A percentile compares a stretch with the other conserved stretches of the same genome.
Conservation (phyloP, 495 filamentous ascomycete species). For the Collariella sp. region DNA sequence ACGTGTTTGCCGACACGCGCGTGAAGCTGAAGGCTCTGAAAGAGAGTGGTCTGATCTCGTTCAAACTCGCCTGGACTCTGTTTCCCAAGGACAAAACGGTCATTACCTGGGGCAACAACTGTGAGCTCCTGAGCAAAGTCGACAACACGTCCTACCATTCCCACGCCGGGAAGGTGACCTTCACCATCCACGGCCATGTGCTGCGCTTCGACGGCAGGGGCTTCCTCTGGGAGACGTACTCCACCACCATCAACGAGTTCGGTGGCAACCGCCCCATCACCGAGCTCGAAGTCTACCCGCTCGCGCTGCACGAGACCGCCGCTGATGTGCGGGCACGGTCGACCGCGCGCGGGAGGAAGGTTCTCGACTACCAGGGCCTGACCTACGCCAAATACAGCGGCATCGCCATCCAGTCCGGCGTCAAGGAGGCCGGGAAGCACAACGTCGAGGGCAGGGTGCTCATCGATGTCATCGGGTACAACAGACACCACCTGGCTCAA, state of each 20-base stretch:
- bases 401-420: slow-evolving; percentile 19
- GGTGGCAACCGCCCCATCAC: slow-evolving; percentile 22
- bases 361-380: slow-evolving; percentile 31
- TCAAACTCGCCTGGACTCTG: slow-evolving; percentile 30
- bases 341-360: slow-evolving; percentile 20
- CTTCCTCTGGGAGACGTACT: slow-evolving; percentile 24
- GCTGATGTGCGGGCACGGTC: slow-evolving; percentile 19
- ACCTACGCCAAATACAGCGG: slow-evolving; percentile 27
- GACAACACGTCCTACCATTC: slow-evolving; percentile 15
- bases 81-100: slow-evolving; percentile 29
- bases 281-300: slow-evolving; percentile 27
- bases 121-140: slow-evolving; percentile 29
- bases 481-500: slow-evolving; percentile 28
- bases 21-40: slow-evolving; percentile 24
- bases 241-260: slow-evolving; percentile 18
- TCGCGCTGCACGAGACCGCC: slow-evolving; percentile 22
- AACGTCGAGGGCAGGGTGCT: slow-evolving; percentile 31
- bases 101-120: slow-evolving; percentile 23
- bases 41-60: slow-evolving; percentile 23
- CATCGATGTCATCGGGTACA: slow-evolving; percentile 32
- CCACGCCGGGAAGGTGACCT: neutral
- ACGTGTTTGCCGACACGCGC: slow-evolving; percentile 29
- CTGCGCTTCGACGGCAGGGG: slow-evolving; percentile 25
- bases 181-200: slow-evolving; percentile 19
- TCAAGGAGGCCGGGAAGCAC: slow-evolving; percentile 12